A percentile compares a stretch with the other conserved stretches of the same genome.
These are phyloP conservation scores for Letharia lupina DNA, from an alignment of 495 filamentous ascomycete species.

Conservation along the genomic window DNA sequence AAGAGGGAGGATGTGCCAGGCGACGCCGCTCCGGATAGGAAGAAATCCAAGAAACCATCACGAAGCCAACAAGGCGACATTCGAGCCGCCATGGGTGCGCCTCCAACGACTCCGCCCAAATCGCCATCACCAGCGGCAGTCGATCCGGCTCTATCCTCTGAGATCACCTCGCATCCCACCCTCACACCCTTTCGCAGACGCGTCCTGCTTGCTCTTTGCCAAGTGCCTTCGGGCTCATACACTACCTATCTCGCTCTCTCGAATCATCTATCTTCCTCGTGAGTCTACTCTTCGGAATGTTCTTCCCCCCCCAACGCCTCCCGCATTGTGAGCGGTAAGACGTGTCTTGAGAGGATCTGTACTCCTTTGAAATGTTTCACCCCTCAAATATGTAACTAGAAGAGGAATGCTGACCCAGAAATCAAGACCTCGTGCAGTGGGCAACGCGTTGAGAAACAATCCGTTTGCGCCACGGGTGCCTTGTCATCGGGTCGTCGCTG, in stretches of 20 bases:
- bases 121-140: constrained; percentile 10
- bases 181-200: constrained; percentile 42
- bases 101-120: not conserved
- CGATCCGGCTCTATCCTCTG: constrained; percentile 22
- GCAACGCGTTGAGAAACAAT: constrained; percentile 58
- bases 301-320: no score
- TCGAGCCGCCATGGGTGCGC: constrained; percentile 8
- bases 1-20: not conserved
- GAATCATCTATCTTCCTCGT: constrained; percentile 49
- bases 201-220: constrained; percentile 51
- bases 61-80: constrained; percentile 14
- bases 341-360: no score
- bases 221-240: constrained; percentile 56
- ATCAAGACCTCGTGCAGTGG: constrained; percentile 52
- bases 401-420: no score
- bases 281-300: no score
- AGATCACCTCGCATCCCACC: constrained; percentile 18
- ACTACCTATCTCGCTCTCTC: constrained; percentile 58
- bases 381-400: no score
- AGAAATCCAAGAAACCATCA: constrained; percentile 3
- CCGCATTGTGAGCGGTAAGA: no score
- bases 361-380: no score
- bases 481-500: constrained; percentile 26
- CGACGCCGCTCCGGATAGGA: not conserved
- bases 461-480: constrained; percentile 50